These are phyloP conservation scores for Phytophthora lateralis DNA, from an alignment of 352 stramenopile genomes.

Conservation along the genomic window DNA sequence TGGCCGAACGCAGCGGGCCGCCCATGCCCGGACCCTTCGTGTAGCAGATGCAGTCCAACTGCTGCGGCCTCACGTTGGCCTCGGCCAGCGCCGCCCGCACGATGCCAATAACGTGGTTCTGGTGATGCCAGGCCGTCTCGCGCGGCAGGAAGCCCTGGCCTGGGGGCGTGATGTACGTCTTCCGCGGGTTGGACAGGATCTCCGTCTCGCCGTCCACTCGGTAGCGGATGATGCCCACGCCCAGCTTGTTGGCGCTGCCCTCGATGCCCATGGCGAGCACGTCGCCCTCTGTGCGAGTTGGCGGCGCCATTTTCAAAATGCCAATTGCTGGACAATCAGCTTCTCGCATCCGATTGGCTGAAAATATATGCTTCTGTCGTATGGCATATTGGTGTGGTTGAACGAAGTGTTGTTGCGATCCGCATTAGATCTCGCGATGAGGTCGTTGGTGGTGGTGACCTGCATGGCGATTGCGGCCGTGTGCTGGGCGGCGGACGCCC, in stretches of 20 bases:
- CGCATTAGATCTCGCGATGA: constrained; percentile 20
- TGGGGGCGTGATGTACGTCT: constrained; percentile 98
- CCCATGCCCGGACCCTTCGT: constrained; percentile 98
- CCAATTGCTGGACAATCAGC: constrained; percentile 20
- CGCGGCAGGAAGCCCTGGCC: constrained; percentile 98
- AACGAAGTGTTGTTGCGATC: too few relatives aligned
- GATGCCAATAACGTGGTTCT: constrained; percentile 96
- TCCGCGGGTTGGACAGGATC: constrained; percentile 98
- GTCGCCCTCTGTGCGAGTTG: constrained; percentile 68
- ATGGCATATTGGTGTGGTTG: neutral
- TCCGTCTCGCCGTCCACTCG: constrained; percentile 75
- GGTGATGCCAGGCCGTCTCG: constrained; percentile 99
- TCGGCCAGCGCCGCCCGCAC: constrained; percentile 94
- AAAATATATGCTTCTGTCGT: constrained; percentile 16
- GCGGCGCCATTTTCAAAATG: constrained; percentile 8
- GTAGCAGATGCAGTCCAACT: constrained; percentile 96
- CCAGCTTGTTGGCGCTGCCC: constrained; percentile 98
- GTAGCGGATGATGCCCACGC: constrained; percentile 86
- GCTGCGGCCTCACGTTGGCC: constrained; percentile 80
- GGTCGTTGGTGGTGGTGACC: constrained; percentile 6
- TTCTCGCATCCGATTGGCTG: constrained; percentile 32
- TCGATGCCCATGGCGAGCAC: constrained; percentile 97
- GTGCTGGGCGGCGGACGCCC: constrained; percentile 8
- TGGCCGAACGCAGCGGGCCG: constrained; percentile 95
- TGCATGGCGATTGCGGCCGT: constrained; percentile 2